phyloP scores from a whole-genome alignment of 148 eudicot genomes.

The Bassia scoparia region DNA sequence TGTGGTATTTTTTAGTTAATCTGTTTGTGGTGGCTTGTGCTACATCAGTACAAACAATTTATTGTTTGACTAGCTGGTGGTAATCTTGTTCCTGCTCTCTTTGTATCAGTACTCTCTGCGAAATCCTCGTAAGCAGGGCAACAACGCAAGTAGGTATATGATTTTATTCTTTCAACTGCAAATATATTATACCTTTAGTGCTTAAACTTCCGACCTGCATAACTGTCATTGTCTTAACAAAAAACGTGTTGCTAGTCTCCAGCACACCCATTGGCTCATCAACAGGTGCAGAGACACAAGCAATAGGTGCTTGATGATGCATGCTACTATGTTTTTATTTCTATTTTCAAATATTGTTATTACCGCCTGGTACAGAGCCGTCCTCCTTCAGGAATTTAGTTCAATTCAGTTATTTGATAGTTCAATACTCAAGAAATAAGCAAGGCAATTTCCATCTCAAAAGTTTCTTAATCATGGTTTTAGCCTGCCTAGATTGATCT shows the following conservation, averaged over 20 bases:
- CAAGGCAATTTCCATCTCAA: not conserved
- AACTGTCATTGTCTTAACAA: constrained; percentile 14
- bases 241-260: not conserved
- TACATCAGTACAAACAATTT: not conserved
- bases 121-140: constrained; percentile 18
- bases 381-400: not conserved
- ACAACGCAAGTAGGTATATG: constrained; percentile 25
- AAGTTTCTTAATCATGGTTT: not conserved
- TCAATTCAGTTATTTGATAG: not conserved
- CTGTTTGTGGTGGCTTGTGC: not conserved
- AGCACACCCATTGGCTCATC: constrained; percentile 6
- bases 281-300: not conserved
- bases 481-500: not conserved
- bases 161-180: not conserved
- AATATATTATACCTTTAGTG: not conserved
- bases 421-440: not conserved
- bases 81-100: not conserved
- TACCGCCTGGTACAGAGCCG: not conserved
- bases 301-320: constrained; percentile 18
- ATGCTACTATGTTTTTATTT: not conserved
- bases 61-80: not conserved
- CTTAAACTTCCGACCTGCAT: not conserved
- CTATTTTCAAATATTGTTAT: too few species aligned
- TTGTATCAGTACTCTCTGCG: constrained; percentile 20
- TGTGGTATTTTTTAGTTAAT: not conserved